Base-by-base conservation (phyloP, 2,329 filamentous ascomycete species). In the Capronia epimyces region DNA sequence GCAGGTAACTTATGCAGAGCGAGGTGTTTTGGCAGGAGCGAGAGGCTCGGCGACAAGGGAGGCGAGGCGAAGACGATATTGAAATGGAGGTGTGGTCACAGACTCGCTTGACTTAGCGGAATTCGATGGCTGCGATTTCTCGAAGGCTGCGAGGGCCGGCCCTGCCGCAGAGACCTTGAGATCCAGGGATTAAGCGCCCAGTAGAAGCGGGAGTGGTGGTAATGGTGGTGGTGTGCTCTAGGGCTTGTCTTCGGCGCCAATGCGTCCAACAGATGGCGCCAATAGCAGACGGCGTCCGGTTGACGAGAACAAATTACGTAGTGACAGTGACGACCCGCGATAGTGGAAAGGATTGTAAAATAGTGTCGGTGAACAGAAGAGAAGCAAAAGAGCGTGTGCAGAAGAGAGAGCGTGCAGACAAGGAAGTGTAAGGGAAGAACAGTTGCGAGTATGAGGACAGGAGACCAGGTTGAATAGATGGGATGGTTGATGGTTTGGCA, bases 121-220 rank as follows among this genome's bases (percentile, higher is more conserved):
- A 41, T 21, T 48, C 43, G 29, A 31, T 50, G 46, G 50, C 32
- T 41, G 50, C 43, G 43, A 52, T 24, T 37, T 24, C 45, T 44
- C 31, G 24, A 37, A 49, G 37, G 52, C 51, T 47, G 43, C 49
- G 52, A 54, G 55, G 52, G 52, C 46, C 55, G 55, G 55, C 55
- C 52, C 55, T 52, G 55, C 49, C 51, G 55, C 49, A 43, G 29
- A 45, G 36, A 24, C 40, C 34, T 52, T 42, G 46, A 55, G 43
- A 43, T 43, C 49, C 58, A 58, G 53, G 58, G 53, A 58, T 56
- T 60, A 60, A 60, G 58, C 58, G 58, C 58, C 55, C 48, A 37
- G 15, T 37, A 15, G 18, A 13, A 29, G 6, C 34, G 4, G 43
- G 25, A 27, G 24, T 36, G 22, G 36, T 47, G 47, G 45, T 49